Evolutionary conservation across 2,329 filamentous ascomycete genomes (phyloP).

Genomic region (Allantophomopsis cytisporea): DNA sequence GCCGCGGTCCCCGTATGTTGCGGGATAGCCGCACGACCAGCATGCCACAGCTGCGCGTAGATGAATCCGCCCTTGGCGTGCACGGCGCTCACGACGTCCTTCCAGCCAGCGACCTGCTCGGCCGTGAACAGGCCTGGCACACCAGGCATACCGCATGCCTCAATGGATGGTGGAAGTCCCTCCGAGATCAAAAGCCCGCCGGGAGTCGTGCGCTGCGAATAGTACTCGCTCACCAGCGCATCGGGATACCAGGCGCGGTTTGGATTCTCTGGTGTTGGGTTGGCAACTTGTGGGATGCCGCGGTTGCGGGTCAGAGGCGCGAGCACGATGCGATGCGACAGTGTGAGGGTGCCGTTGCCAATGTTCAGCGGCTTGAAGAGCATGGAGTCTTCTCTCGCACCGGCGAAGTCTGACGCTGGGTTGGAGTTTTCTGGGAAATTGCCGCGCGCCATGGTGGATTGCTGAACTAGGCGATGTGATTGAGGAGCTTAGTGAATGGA

Average conservation of each 20-base stretch:
- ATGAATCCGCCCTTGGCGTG: slow-evolving; percentile 42
- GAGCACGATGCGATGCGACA: slow-evolving; percentile 37
- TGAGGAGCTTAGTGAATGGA: too few relatives aligned
- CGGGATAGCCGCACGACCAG: slow-evolving; percentile 27
- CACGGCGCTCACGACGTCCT: slow-evolving; percentile 37
- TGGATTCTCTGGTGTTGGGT: slow-evolving; percentile 23
- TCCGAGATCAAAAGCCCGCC: slow-evolving; percentile 40
- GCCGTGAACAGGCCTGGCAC: slow-evolving; percentile 39
- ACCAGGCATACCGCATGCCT: slow-evolving; percentile 12
- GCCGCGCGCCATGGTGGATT: too few relatives aligned
- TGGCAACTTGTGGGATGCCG: slow-evolving; percentile 19
- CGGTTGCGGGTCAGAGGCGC: slow-evolving; percentile 40
- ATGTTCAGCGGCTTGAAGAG: slow-evolving; percentile 27
- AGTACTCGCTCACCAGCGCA: slow-evolving; percentile 29
- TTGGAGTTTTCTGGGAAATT: slow-evolving; percentile 2
- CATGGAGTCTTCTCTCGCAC: slow-evolving; percentile 4
- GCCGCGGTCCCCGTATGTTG: slow-evolving; percentile 22
- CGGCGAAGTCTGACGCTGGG: neutral
- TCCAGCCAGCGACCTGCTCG: slow-evolving; percentile 38
- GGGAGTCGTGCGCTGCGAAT: slow-evolving; percentile 32
- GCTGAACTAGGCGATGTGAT: too few relatives aligned
- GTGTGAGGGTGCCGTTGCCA: slow-evolving; percentile 22
- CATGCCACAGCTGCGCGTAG: slow-evolving; percentile 43
- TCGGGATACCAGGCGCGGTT: slow-evolving; percentile 27
- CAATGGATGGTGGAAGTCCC: slow-evolving; percentile 29